These are phyloP conservation scores for Chlorella sorokiniana DNA, from an alignment of 139 green algal genomes.

Conservation along the genomic window DNA sequence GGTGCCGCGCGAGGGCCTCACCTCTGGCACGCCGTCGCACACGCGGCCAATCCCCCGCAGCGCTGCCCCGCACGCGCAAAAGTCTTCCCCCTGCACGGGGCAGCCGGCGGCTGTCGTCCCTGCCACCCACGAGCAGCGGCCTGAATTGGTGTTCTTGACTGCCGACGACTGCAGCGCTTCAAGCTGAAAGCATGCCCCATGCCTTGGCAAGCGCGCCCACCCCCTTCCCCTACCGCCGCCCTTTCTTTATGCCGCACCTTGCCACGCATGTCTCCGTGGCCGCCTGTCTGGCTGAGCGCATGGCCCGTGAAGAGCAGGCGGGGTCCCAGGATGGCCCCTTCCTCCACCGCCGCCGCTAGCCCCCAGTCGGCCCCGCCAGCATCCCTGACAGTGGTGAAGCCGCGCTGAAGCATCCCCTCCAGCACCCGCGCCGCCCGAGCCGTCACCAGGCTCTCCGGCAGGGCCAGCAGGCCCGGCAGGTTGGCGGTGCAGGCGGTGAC, in stretches of 20 bases:
- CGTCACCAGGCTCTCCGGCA: slow-evolving; percentile 56
- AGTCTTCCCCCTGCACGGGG: slow-evolving; percentile 49
- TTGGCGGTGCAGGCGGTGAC: slow-evolving; percentile 64
- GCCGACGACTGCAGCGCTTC: too few species aligned
- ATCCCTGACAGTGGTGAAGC: slow-evolving; percentile 75
- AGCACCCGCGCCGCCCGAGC: slow-evolving; percentile 48
- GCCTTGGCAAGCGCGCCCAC: not conserved
- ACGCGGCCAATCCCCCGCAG: slow-evolving; percentile 67
- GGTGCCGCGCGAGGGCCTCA: not conserved
- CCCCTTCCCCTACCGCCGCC: not conserved
- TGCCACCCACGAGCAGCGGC: too few species aligned
- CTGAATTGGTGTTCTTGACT: too few species aligned
- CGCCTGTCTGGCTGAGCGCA: slow-evolving; percentile 73
- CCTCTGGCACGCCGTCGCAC: slow-evolving; percentile 70
- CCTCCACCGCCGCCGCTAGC: slow-evolving; percentile 67
- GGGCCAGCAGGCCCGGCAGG: slow-evolving; percentile 50
- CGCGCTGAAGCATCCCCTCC: slow-evolving; percentile 64
- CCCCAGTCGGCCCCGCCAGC: slow-evolving; percentile 69
- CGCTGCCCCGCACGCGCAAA: slow-evolving; percentile 52
- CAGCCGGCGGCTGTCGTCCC: not conserved
- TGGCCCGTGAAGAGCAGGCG: slow-evolving; percentile 70
- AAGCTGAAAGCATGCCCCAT: not conserved
- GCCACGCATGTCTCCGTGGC: slow-evolving; percentile 71
- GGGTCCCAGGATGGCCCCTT: slow-evolving; percentile 61
- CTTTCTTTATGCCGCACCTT: not conserved